Evolutionary conservation across 148 eudicot genomes (phyloP), one percentile per base, ranked within the genome.

Genomic region (Selenicereus undatus): DNA sequence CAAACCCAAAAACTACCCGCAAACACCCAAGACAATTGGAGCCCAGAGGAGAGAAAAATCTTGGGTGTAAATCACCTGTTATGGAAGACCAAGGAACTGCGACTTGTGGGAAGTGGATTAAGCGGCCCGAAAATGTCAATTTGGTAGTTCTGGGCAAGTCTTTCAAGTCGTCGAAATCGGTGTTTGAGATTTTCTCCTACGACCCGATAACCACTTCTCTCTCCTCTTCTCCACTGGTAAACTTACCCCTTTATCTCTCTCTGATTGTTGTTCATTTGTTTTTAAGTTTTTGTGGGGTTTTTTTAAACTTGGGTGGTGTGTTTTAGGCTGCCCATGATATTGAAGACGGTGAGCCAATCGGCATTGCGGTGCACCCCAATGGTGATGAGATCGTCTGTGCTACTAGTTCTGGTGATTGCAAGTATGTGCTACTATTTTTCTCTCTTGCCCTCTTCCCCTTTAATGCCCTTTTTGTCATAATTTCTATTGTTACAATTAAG

Each of bases 381-480:
- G 93, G 95, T 11, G 99, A 95, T 58, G 89, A 92, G n/a, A 76
- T 95, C 29, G 91, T 95, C 81, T 95, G 97, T 81, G 84, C 94
- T 64, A 92, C 93, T 69, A 81, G 91, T 51, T 77, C 89, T 32
- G 99, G 94, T 58, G 89, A 86, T 75, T 93, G 95, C 99, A 86
- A 85, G 99, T 95, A 65, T 76, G 86, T 66, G 9, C 9, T 43
- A 7, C 35, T 2, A n/a, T 6, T 4, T 20, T 14, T 3, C 27
- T 52, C 8, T 18, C 3, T 17, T 51, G 35, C n/a, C 74, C n/a
- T 18, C 24, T 30, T 30, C n/a, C 2, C 11, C 13, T 18, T 39
- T 17, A 24, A 5, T 48, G 2, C 16, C 24, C 22, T 42, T 39
- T 64, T 21, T 69, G 60, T 74, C 11, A 20, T 76, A 51, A 39